Evolutionary conservation across 768 basidiomycete species (phyloP).

Genomic region (Mycena pura): DNA sequence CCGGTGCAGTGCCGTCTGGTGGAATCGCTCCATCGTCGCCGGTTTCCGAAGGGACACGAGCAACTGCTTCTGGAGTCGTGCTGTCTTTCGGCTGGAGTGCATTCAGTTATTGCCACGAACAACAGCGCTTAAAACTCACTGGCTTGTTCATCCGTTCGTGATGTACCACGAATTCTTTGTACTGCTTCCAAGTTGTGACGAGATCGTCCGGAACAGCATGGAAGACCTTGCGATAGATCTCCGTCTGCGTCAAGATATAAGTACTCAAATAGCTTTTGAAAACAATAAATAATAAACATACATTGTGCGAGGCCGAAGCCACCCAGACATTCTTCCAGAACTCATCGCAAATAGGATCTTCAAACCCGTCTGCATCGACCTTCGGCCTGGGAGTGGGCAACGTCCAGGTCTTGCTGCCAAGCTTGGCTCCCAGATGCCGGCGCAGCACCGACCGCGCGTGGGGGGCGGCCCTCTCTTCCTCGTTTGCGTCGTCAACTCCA

Average conservation of each 20-base stretch:
- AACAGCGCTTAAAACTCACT: slow-evolving; percentile 49
- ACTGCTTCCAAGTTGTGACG: slow-evolving; percentile 95
- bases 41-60: slow-evolving; percentile 64
- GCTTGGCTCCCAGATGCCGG: slow-evolving; percentile 60
- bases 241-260: slow-evolving; percentile 71
- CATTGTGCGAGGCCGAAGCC: slow-evolving; percentile 87
- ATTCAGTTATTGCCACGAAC: slow-evolving; percentile 16
- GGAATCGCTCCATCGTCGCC: slow-evolving; percentile 47
- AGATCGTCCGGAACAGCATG: slow-evolving; percentile 92
- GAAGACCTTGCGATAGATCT: slow-evolving; percentile 95
- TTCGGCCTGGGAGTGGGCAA: slow-evolving; percentile 72
- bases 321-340: slow-evolving; percentile 96
- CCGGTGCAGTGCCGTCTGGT: slow-evolving; percentile 32
- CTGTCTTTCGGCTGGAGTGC: slow-evolving; percentile 50
- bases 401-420: slow-evolving; percentile 62
- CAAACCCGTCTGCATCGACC: slow-evolving; percentile 79
- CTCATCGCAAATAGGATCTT: slow-evolving; percentile 84
- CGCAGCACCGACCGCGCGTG: slow-evolving; percentile 57
- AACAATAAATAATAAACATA: slow-evolving; percentile 44
- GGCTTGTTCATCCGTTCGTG: slow-evolving; percentile 78
- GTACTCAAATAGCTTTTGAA: slow-evolving; percentile 21
- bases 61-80: slow-evolving; percentile 51
- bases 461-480: slow-evolving; percentile 57
- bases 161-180: slow-evolving; percentile 79
- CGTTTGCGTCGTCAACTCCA: slow-evolving; percentile 50